Base-by-base conservation (phyloP, 371 early-diverging fungal species). In the Mortierella sp. region DNA sequence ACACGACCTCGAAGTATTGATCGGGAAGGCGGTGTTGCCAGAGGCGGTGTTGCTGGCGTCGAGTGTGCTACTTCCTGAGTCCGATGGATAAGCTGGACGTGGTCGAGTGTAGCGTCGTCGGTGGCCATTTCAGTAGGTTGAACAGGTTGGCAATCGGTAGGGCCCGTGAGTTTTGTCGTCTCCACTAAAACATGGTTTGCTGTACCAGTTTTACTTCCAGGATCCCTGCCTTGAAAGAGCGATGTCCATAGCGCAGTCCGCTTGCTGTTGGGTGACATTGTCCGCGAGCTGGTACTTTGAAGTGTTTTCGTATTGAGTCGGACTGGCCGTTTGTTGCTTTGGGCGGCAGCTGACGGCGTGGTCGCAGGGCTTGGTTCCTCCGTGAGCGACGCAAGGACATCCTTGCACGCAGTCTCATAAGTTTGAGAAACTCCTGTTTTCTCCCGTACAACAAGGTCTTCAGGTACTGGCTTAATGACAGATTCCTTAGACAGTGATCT, bases 1-100 rank as follows among this genome's bases (percentile, higher is more conserved):
- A 80, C 50, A 13, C 76, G 77, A 8, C 73, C 47, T 21, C 50
- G 54, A n/a, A 80, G 70, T 14, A 54, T 71, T 5, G 54, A 70
- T 16, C 76, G 70, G 31, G 70, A n/a, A 9, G 78, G 14, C 50
- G 26, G 78, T 24, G 42, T 24, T 2, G 57, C 26, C 13, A 55
- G 34, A 9, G 78, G 14, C 38, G 26, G 78, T 13, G 42, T 48
- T 21, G 70, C 31, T 8, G 55, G 55, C 10, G 45, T 42, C 28
- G 75, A 8, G 26, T 14, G 52, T 34, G 34, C 52, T 19, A 34
- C 28, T 21, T 54, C 54, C 38, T 68, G 68, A 24, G 42, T 38
- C 21, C 0, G 38, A 6, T 21, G 63, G 34, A 16, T 8, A 34
- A 34, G 28, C 7, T 63, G 38, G 42, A 24, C 13, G 44, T 8